Percentiles rank a stretch among this genome's conserved stretches.
phyloP scores from a whole-genome alignment of 371 early-diverging fungal genomes.

The Mortierella sp. region DNA sequence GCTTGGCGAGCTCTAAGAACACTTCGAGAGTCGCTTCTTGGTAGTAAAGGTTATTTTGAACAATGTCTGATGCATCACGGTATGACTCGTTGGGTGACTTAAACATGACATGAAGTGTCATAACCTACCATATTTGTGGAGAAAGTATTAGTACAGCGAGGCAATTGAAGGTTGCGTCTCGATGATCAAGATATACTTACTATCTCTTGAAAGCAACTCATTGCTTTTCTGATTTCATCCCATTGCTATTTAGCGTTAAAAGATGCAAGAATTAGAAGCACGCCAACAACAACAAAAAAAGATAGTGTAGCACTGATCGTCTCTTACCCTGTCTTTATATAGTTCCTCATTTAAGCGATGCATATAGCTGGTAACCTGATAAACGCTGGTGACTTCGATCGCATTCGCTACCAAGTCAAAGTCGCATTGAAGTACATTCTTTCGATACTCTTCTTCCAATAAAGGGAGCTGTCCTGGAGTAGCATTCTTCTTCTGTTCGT shows the following conservation, averaged over 20 bases:
- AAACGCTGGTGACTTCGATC: constrained; percentile 64
- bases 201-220: constrained; percentile 75
- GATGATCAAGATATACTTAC: constrained; percentile 46
- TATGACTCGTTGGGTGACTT: constrained; percentile 64
- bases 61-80: constrained; percentile 70
- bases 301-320: not conserved
- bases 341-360: constrained; percentile 59
- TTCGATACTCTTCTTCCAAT: constrained; percentile 24
- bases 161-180: not conserved
- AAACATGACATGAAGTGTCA: constrained; percentile 66
- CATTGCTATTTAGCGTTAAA: constrained; percentile 53
- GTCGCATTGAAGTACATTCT: constrained; percentile 51
- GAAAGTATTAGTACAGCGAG: not conserved
- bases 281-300: not conserved
- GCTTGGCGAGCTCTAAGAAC: constrained; percentile 62
- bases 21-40: constrained; percentile 75
- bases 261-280: too few relatives aligned
- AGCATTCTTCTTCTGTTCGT: constrained; percentile 28
- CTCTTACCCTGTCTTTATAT: constrained; percentile 16
- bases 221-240: constrained; percentile 66
- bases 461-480: not conserved
- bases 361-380: constrained; percentile 66
- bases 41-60: constrained; percentile 80
- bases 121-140: constrained; percentile 53
- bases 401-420: constrained; percentile 70